Evolutionary conservation across 1,139 yeast genomes (phyloP).

Genomic region (Magnusiomyces ingens): DNA sequence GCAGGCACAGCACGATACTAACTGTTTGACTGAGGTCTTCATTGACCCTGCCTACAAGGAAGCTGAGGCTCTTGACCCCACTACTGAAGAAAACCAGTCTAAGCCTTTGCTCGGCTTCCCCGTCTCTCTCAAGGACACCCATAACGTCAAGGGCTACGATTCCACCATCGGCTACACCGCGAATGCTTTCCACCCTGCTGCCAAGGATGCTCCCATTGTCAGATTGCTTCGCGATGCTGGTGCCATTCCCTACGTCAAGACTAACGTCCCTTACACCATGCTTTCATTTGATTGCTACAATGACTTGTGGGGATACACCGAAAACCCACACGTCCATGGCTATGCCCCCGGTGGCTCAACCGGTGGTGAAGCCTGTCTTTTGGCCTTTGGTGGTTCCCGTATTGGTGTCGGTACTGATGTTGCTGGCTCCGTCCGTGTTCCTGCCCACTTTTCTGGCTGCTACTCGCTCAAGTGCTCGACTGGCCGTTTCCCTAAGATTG

Average conservation of each 20-base stretch:
- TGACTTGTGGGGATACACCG: conserved; percentile 41
- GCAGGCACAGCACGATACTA: conserved; percentile 32
- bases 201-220: conserved; percentile 34
- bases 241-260: conserved; percentile 43
- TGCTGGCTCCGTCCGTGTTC: conserved; percentile 52
- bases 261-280: conserved; percentile 45
- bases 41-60: conserved; percentile 33
- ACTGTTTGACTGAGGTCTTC: conserved; percentile 36
- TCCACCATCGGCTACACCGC: conserved; percentile 46
- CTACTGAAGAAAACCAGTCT: conserved; percentile 13
- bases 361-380: conserved; percentile 46
- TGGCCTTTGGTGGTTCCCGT: conserved; percentile 42
- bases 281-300: conserved; percentile 41
- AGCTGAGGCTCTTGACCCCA: background rate
- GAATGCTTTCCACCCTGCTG: conserved; percentile 33
- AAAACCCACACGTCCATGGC: conserved; percentile 37
- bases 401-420: conserved; percentile 54
- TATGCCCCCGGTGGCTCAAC: conserved; percentile 45
- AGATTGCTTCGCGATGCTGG: conserved; percentile 39
- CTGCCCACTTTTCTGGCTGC: conserved; percentile 43
- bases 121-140: conserved; percentile 50
- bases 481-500: conserved; percentile 45
- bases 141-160: conserved; percentile 45
- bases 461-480: conserved; percentile 44
- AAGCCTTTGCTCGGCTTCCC: conserved; percentile 70